phyloP scores from a whole-genome alignment of 2,329 filamentous ascomycete species.

The Fusarium equiseti region DNA sequence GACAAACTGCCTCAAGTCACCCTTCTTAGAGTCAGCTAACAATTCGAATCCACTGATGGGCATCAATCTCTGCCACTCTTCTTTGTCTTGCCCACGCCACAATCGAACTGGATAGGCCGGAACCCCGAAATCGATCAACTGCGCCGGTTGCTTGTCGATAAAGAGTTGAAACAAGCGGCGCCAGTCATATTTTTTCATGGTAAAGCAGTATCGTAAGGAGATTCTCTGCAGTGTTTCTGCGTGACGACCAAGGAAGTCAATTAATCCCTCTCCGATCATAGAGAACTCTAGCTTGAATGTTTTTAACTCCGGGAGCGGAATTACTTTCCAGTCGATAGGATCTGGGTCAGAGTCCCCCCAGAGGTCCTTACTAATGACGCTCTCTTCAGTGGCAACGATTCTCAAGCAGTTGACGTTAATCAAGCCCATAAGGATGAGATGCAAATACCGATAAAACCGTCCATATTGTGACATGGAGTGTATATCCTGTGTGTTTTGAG shows the following conservation, averaged over 20 bases:
- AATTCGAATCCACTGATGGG: not conserved
- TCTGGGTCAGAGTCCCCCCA: rapidly evolving
- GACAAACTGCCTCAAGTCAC: not conserved
- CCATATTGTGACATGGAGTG: rapidly evolving
- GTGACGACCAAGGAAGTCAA: not conserved
- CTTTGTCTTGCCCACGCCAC: not conserved
- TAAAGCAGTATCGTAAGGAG: not conserved
- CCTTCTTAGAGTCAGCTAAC: not conserved
- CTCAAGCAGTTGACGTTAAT: not conserved
- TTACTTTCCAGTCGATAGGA: rapidly evolving
- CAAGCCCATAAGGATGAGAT: not conserved
- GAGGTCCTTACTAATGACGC: not conserved
- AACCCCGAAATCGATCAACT: not conserved
- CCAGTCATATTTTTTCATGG: not conserved
- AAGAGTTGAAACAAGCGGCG: not conserved
- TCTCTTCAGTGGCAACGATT: rapidly evolving
- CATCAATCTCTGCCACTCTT: not conserved
- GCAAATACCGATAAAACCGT: rapidly evolving
- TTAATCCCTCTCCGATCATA: not conserved
- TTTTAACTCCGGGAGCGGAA: rapidly evolving
- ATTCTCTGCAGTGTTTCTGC: not conserved
- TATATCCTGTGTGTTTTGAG: no score
- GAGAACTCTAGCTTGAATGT: not conserved
- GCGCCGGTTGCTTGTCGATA: not conserved
- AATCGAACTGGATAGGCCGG: not conserved